Percentiles rank a stretch among this genome's conserved stretches.
phyloP scores from a whole-genome alignment of 176 grass and related monocot species.

The Microstegium vimineum region DNA sequence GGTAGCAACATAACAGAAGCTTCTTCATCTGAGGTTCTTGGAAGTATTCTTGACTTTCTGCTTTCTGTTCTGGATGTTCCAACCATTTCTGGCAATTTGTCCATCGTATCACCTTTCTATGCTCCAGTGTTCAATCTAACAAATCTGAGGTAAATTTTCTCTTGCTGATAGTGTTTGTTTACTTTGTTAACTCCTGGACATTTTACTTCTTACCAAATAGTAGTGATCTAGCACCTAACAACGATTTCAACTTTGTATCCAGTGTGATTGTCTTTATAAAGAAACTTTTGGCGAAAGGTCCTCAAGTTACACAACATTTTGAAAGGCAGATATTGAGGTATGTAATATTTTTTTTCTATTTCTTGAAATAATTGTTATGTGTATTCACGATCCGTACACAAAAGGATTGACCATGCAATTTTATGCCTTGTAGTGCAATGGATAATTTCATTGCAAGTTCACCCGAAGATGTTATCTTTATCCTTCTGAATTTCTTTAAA shows the following conservation, averaged over 20 bases:
- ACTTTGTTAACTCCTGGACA: background rate
- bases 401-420: slow-evolving; percentile 10
- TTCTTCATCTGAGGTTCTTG: background rate
- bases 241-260: slow-evolving; percentile 4
- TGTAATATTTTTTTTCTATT: slow-evolving; percentile 5
- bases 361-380: background rate
- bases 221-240: background rate
- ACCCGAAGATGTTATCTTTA: slow-evolving; percentile 61
- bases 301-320: slow-evolving; percentile 53
- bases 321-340: slow-evolving; percentile 72
- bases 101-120: slow-evolving; percentile 37
- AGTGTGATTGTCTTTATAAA: slow-evolving; percentile 53
- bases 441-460: slow-evolving; percentile 61
- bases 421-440: slow-evolving; percentile 53
- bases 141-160: slow-evolving; percentile 50
- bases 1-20: background rate
- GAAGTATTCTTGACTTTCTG: background rate
- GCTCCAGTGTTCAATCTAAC: slow-evolving; percentile 59
- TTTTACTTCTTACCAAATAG: background rate
- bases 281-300: slow-evolving; percentile 53
- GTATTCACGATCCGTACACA: background rate
- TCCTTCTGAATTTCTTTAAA: slow-evolving; percentile 67
- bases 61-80: background rate
- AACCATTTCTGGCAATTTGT: background rate
- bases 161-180: background rate